phyloP scores from a whole-genome alignment of 2,329 filamentous ascomycete genomes.

The Cercospora sp. region DNA sequence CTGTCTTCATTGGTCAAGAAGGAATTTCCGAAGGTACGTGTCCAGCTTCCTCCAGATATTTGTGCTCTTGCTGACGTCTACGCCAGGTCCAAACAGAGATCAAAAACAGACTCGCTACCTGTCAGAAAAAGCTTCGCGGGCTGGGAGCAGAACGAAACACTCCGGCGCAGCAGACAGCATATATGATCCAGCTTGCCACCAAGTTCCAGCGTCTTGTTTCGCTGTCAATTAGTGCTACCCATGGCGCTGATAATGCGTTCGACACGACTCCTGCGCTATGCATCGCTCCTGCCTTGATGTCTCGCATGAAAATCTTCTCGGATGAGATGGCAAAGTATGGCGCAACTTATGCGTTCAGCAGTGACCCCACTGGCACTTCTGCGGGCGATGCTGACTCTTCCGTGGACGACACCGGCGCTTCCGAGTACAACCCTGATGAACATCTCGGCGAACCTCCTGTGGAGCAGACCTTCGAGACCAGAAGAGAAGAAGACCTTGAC shows the following conservation, averaged over 20 bases:
- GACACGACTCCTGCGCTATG: constrained; percentile 36
- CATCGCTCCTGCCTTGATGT: constrained; percentile 40
- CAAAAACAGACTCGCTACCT: constrained; percentile 30
- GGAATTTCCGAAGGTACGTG: constrained; percentile 49
- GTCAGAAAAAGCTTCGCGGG: constrained; percentile 40
- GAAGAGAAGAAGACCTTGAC: constrained; percentile 9
- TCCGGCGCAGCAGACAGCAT: constrained; percentile 49
- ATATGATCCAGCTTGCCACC: constrained; percentile 49
- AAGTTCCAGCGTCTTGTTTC: constrained; percentile 43
- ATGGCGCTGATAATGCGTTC: constrained; percentile 42
- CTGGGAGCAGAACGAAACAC: constrained; percentile 55
- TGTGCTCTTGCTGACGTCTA: background rate
- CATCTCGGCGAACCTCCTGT: constrained; percentile 1
- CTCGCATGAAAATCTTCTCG: constrained; percentile 34
- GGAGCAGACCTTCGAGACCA: background rate
- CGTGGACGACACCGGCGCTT: too few relatives aligned
- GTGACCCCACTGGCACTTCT: background rate
- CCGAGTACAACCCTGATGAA: too few relatives aligned
- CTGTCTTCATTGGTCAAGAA: constrained; percentile 47
- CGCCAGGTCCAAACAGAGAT: constrained; percentile 35
- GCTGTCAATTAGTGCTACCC: constrained; percentile 42
- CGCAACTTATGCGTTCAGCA: constrained; percentile 33
- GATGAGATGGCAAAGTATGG: constrained; percentile 32
- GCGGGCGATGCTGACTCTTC: too few relatives aligned
- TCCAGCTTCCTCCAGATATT: background rate